A percentile compares a stretch with the other conserved stretches of the same genome.
phyloP scores from a whole-genome alignment of 148 eudicot genomes.

The Hydrangea macrophylla region DNA sequence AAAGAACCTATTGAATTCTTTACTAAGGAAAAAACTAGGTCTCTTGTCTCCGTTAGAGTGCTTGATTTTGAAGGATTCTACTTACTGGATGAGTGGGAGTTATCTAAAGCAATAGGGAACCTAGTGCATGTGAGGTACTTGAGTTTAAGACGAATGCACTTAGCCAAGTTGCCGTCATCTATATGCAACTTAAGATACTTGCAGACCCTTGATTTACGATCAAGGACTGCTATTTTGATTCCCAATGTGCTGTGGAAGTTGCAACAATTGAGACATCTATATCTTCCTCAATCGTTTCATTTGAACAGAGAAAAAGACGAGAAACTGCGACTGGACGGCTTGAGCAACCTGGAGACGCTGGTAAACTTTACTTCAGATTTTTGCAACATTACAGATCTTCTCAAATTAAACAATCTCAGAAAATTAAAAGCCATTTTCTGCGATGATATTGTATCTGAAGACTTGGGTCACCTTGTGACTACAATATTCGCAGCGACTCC shows the following conservation, averaged over 20 bases:
- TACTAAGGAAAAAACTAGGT: not conserved
- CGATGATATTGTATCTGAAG: no score
- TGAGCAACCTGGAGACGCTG: conserved; percentile 26
- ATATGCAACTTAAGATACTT: conserved; percentile 30
- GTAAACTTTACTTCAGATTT: conserved; percentile 25
- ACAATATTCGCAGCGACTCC: not conserved
- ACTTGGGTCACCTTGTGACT: conserved; percentile 20
- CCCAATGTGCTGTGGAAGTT: conserved; percentile 38
- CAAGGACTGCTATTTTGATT: conserved; percentile 9
- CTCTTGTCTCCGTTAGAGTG: conserved; percentile 29
- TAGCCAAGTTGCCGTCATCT: conserved; percentile 29
- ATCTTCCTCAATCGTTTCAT: conserved; percentile 35
- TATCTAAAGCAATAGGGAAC: conserved; percentile 31
- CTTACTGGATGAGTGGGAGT: conserved; percentile 4
- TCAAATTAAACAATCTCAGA: conserved; percentile 24
- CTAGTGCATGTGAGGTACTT: conserved; percentile 44
- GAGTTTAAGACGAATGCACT: conserved; percentile 23
- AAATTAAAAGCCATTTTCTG: conserved; percentile 31
- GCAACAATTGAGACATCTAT: conserved; percentile 32
- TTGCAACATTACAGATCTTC: conserved; percentile 24
- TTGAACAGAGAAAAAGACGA: no score
- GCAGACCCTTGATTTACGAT: conserved; percentile 52
- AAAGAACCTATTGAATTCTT: not conserved
- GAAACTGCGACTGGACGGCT: conserved; percentile 17
- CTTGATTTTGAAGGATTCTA: conserved; percentile 26